Conservation (phyloP, 1,284 basidiomycete genomes). For the Sphaerobolus stellatus region DNA sequence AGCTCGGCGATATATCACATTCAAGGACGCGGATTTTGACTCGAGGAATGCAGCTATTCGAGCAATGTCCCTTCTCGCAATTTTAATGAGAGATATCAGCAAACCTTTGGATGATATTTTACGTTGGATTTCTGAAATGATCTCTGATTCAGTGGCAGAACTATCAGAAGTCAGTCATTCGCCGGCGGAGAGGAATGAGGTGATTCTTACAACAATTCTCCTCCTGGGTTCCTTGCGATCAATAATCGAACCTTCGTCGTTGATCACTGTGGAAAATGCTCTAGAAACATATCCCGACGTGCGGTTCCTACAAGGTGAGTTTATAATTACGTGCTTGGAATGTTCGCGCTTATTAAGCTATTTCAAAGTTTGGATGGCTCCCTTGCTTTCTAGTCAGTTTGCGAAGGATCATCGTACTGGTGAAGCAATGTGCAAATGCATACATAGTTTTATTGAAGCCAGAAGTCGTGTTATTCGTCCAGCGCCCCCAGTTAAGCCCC, state of each 20-base stretch:
- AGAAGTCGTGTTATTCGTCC: slow-evolving; percentile 52
- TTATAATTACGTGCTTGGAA: slow-evolving; percentile 2
- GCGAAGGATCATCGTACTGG: slow-evolving; percentile 50
- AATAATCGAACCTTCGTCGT: slow-evolving; percentile 57
- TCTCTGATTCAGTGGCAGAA: slow-evolving; percentile 60
- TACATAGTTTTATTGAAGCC: slow-evolving; percentile 66
- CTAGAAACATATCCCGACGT: slow-evolving; percentile 62
- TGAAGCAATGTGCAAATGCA: slow-evolving; percentile 55
- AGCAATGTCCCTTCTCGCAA: slow-evolving; percentile 74
- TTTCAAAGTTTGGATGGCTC: slow-evolving; percentile 58
- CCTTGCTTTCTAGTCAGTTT: slow-evolving; percentile 55
- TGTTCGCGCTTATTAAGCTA: slow-evolving; percentile 8
- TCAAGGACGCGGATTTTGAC: slow-evolving; percentile 65
- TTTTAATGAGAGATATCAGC: slow-evolving; percentile 61
- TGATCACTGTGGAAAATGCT: slow-evolving; percentile 26
- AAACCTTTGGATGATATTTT: slow-evolving; percentile 57
- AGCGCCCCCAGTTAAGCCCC: slow-evolving; percentile 39
- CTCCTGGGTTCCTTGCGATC: slow-evolving; percentile 62
- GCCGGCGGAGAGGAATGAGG: slow-evolving; percentile 24
- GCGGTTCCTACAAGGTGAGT: slow-evolving; percentile 51
- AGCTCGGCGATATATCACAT: slow-evolving; percentile 68
- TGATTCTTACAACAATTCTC: slow-evolving; percentile 43
- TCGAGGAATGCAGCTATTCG: slow-evolving; percentile 75
- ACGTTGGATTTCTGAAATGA: slow-evolving; percentile 69
- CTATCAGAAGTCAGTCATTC: slow-evolving; percentile 32